Percentiles rank a stretch among this genome's conserved stretches.
These are phyloP conservation scores for Nitzschia sp. DNA, from an alignment of 108 stramenopile genomes.

Conservation along the genomic window DNA sequence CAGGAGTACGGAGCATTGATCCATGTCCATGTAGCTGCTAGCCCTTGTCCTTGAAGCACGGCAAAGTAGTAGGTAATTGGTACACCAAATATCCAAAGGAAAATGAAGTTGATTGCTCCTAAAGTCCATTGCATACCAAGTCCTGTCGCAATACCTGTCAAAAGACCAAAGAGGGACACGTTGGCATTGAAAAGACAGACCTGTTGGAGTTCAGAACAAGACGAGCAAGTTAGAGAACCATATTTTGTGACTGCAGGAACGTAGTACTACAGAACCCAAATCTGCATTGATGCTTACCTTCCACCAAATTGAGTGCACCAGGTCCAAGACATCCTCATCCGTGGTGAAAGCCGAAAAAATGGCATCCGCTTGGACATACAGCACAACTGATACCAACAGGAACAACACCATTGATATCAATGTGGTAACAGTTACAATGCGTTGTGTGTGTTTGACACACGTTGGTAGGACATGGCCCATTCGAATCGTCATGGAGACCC, in stretches of 20 bases:
- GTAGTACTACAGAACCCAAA: not conserved
- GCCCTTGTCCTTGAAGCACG: conserved; percentile 17
- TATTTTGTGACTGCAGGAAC: too few species aligned
- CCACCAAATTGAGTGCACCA: conserved; percentile 36
- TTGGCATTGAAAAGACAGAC: conserved; percentile 15
- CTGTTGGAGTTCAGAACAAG: not conserved
- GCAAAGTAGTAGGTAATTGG: conserved; percentile 31
- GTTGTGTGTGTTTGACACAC: conserved; percentile 20
- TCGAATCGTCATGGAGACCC: conserved; percentile 29
- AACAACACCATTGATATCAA: not conserved
- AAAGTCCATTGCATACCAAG: conserved; percentile 48
- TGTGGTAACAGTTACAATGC: conserved; percentile 12
- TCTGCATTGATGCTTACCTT: conserved; percentile 13
- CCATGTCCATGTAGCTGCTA: conserved; percentile 40
- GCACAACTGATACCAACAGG: conserved; percentile 1
- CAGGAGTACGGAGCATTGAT: conserved; percentile 38
- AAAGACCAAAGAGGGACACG: conserved; percentile 26
- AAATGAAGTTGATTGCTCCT: conserved; percentile 28
- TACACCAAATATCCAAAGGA: conserved; percentile 38
- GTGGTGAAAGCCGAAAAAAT: conserved; percentile 30
- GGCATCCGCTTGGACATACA: conserved; percentile 16
- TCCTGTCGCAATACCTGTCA: conserved; percentile 28
- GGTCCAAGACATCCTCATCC: conserved; percentile 14
- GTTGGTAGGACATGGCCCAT: conserved; percentile 20
- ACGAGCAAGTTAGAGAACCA: not conserved